Evolutionary conservation across 371 early-diverging fungal species (phyloP).

Genomic region (Rhizopus stolonifer): DNA sequence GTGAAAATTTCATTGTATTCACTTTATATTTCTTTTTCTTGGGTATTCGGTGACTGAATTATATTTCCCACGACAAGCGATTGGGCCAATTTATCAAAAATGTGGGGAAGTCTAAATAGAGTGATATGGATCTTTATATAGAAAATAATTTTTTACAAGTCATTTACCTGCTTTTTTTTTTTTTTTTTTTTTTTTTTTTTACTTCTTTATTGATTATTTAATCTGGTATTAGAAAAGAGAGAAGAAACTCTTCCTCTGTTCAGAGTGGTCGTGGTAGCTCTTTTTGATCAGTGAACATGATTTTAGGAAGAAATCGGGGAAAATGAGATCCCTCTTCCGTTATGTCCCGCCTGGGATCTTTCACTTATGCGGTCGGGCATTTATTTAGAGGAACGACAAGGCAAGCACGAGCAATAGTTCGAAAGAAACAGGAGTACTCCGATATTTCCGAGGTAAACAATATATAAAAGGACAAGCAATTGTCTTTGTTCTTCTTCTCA

Average conservation of each 20-base stretch:
- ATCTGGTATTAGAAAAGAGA: too few relatives aligned
- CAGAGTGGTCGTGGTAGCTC: not conserved
- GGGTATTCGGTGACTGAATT: too few relatives aligned
- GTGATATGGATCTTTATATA: not conserved
- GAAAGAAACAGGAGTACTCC: not conserved
- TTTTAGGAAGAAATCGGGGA: constrained; percentile 21
- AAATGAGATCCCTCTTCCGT: constrained; percentile 13
- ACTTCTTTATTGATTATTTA: not conserved
- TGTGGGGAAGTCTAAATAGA: not conserved
- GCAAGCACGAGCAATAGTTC: constrained; percentile 6
- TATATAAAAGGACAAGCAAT: constrained; percentile 1
- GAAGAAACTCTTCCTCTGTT: too few relatives aligned
- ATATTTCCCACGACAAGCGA: not conserved
- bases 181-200: not conserved
- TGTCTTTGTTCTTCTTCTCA: not conserved
- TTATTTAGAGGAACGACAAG: not conserved
- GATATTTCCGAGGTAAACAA: constrained; percentile 5
- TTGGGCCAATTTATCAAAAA: not conserved
- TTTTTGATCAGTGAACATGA: not conserved
- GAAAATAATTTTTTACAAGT: not conserved
- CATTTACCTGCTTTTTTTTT: not conserved
- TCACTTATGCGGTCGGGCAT: constrained; percentile 14
- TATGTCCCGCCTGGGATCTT: constrained; percentile 13
- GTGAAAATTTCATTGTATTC: too few relatives aligned
- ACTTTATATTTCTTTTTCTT: too few relatives aligned